Evolutionary conservation across 331 rosid genomes (phyloP).

Genomic region (Ulmus americana): DNA sequence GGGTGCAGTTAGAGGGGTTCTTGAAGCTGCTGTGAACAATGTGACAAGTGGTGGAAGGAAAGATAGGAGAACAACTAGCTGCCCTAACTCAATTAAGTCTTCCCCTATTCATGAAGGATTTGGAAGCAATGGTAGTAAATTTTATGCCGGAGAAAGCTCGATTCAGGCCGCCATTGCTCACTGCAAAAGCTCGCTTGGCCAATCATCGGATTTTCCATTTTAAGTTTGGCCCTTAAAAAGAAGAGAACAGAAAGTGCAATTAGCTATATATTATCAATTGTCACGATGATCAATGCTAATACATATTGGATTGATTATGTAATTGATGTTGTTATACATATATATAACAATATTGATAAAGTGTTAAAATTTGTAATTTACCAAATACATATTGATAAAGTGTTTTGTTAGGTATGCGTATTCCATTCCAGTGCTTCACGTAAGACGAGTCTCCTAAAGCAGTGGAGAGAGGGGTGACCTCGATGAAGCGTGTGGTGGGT

Average conservation of each 20-base stretch:
- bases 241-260: not conserved
- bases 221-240: not conserved
- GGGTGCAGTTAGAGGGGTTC: slow-evolving; percentile 36
- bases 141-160: slow-evolving; percentile 30
- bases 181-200: slow-evolving; percentile 44
- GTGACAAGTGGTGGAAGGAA: slow-evolving; percentile 18
- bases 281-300: too few relatives aligned
- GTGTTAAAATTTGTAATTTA: too few relatives aligned
- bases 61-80: slow-evolving; percentile 28
- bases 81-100: slow-evolving; percentile 33
- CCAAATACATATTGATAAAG: too few relatives aligned
- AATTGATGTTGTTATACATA: too few relatives aligned
- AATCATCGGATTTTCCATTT: slow-evolving; percentile 27
- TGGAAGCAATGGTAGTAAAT: slow-evolving; percentile 9
- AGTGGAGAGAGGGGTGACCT: too few relatives aligned
- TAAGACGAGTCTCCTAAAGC: too few relatives aligned
- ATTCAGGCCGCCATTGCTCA: slow-evolving; percentile 57
- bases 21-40: slow-evolving; percentile 29
- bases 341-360: too few relatives aligned
- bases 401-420: too few relatives aligned
- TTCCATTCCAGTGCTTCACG: too few relatives aligned
- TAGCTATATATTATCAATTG: too few relatives aligned
- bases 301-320: too few relatives aligned
- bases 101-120: slow-evolving; percentile 43
- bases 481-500: too few relatives aligned